Percentiles rank a stretch among this genome's conserved stretches.
phyloP scores from a whole-genome alignment of 768 basidiomycete genomes.

The Albatrellus ellisii region DNA sequence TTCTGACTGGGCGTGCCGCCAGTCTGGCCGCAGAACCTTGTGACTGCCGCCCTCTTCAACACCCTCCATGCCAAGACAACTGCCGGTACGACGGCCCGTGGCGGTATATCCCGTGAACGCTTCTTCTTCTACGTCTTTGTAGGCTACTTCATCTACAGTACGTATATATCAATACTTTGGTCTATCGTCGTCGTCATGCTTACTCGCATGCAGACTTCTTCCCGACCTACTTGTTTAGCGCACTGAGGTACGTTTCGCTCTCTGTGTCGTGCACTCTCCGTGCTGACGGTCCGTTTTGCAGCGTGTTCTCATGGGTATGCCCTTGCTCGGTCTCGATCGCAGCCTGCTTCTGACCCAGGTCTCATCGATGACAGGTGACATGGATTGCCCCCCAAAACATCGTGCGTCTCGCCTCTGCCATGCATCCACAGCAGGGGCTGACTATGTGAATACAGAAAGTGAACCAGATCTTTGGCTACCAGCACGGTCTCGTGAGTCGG shows the following conservation, averaged over 20 bases:
- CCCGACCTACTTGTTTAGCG: constrained; percentile 16
- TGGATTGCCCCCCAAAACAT: constrained; percentile 32
- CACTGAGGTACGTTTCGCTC: constrained; percentile 18
- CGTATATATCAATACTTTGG: background rate
- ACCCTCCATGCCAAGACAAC: constrained; percentile 58
- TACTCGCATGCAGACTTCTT: background rate
- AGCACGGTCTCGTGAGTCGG: background rate
- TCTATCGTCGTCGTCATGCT: background rate
- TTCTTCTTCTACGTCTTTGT: constrained; percentile 59
- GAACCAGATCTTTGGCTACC: constrained; percentile 39
- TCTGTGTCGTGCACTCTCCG: constrained; percentile 24
- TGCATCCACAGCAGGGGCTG: background rate
- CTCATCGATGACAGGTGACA: background rate
- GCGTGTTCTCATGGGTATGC: constrained; percentile 29
- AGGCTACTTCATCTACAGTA: background rate
- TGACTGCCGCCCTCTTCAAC: constrained; percentile 61
- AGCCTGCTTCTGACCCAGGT: background rate
- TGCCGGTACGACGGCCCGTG: constrained; percentile 41
- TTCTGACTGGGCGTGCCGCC: constrained; percentile 61
- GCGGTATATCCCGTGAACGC: constrained; percentile 52
- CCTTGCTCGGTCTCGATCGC: background rate
- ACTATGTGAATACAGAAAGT: constrained; percentile 9
- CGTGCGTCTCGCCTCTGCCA: background rate
- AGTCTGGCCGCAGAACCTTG: constrained; percentile 22
- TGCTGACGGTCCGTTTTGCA: background rate